Evolutionary conservation across 345 rosid genomes (phyloP).

Genomic region (Anacardium occidentale): DNA sequence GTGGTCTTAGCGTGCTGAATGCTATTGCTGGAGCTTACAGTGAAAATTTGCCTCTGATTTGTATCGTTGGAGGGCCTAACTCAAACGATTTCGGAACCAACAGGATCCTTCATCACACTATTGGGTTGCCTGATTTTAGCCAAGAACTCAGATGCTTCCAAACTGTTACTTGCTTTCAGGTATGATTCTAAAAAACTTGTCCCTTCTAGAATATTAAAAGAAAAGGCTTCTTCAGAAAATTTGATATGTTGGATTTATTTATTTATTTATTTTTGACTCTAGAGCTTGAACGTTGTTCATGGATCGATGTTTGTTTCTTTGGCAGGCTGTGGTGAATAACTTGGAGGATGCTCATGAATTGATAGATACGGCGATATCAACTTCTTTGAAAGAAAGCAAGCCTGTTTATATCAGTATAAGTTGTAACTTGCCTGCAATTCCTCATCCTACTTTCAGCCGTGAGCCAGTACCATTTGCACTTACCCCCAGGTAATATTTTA

Average conservation of each 20-base stretch:
- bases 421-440: conserved; percentile 66
- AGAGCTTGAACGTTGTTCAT: neutral
- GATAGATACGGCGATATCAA: conserved; percentile 74
- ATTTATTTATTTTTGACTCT: neutral
- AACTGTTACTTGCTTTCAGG: conserved; percentile 76
- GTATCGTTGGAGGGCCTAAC: conserved; percentile 87
- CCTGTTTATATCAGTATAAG: conserved; percentile 75
- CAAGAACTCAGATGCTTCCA: conserved; percentile 74
- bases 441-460: conserved; percentile 68
- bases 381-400: conserved; percentile 77
- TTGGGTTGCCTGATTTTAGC: conserved; percentile 71
- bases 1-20: conserved; percentile 72
- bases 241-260: neutral
- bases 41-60: conserved; percentile 72
- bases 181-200: neutral
- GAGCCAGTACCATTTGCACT: conserved; percentile 67
- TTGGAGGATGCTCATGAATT: conserved; percentile 75
- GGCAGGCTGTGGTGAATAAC: conserved; percentile 71
- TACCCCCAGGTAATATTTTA: conserved; percentile 45
- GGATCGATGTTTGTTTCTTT: neutral
- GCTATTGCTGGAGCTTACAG: conserved; percentile 84
- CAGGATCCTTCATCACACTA: conserved; percentile 75
- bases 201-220: neutral
- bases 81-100: conserved; percentile 84
- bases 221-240: neutral